phyloP scores from a whole-genome alignment of 176 grass and related monocot genomes.

The Zea luxurians region DNA sequence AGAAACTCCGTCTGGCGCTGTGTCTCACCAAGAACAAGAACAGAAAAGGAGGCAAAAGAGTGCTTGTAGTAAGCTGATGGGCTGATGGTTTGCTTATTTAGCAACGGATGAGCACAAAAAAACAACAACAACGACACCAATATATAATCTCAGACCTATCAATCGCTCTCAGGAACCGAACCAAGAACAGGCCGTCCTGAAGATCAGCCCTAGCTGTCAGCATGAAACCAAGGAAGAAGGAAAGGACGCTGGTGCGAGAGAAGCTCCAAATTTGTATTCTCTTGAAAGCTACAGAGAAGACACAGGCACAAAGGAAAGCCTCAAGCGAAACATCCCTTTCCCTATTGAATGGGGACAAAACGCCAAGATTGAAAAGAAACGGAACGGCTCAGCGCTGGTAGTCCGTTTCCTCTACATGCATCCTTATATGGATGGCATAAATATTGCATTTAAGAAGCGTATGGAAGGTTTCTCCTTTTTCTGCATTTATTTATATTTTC shows the following conservation, averaged over 20 bases:
- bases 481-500: conserved; percentile 26
- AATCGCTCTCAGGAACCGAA: conserved; percentile 4
- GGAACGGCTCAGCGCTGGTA: conserved; percentile 29
- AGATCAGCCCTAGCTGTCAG: conserved; percentile 17
- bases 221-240: conserved; percentile 8
- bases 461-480: conserved; percentile 32
- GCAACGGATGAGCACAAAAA: background rate
- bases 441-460: conserved; percentile 36
- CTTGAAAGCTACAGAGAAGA: conserved; percentile 39
- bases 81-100: conserved; percentile 14
- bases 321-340: conserved; percentile 40
- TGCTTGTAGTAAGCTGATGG: background rate
- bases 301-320: conserved; percentile 33
- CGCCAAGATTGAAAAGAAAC: conserved; percentile 17
- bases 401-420: conserved; percentile 17
- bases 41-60: background rate
- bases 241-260: conserved; percentile 3
- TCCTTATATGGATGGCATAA: conserved; percentile 16
- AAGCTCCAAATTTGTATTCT: conserved; percentile 20
- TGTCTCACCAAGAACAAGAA: conserved; percentile 37
- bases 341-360: conserved; percentile 36
- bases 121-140: background rate
- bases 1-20: background rate
- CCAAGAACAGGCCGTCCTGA: conserved; percentile 22
- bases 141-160: conserved; percentile 13